Percentiles rank a stretch among this genome's conserved stretches.
Evolutionary conservation across 345 rosid genomes (phyloP).

Genomic region (Pugionium cornutum): DNA sequence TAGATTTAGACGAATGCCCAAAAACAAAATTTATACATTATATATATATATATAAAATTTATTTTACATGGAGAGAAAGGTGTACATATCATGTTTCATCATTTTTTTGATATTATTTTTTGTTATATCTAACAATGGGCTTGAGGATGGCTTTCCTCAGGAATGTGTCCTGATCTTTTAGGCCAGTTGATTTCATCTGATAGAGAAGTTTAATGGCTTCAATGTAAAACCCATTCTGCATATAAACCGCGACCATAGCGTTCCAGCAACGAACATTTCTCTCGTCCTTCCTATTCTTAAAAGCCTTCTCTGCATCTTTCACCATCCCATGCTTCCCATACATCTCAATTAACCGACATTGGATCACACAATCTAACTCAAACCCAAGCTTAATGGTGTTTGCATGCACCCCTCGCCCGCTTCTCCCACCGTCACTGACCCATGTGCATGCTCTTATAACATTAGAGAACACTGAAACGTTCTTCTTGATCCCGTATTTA

Average conservation of each 20-base stretch:
- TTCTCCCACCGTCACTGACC: slow-evolving; percentile 50
- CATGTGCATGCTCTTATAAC: slow-evolving; percentile 58
- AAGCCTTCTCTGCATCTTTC: slow-evolving; percentile 52
- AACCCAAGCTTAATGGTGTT: slow-evolving; percentile 57
- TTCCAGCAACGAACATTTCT: slow-evolving; percentile 44
- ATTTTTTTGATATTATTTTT: slow-evolving; percentile 33
- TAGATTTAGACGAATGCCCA: no score
- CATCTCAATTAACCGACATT: slow-evolving; percentile 60
- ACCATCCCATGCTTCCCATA: slow-evolving; percentile 57
- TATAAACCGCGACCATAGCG: slow-evolving; percentile 55
- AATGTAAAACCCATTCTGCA: slow-evolving; percentile 49
- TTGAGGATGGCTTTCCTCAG: slow-evolving; percentile 25
- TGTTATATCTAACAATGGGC: slow-evolving; percentile 29
- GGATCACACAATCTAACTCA: slow-evolving; percentile 46
- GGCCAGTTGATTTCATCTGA: slow-evolving; percentile 60
- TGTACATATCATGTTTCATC: slow-evolving; percentile 19
- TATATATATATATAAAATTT: slow-evolving; percentile 7
- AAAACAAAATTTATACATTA: no score
- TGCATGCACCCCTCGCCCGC: slow-evolving; percentile 64
- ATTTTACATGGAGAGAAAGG: no score
- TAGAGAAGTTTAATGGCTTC: slow-evolving; percentile 65
- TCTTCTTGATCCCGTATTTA: slow-evolving; percentile 46
- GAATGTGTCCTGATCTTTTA: slow-evolving; percentile 42
- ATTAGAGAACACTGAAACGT: slow-evolving; percentile 45
- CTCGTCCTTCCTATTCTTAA: slow-evolving; percentile 37